A percentile compares a stretch with the other conserved stretches of the same genome.
These are phyloP conservation scores for Solanum corneliomulleri DNA, from an alignment of 257 asterid genomes.

Conservation along the genomic window DNA sequence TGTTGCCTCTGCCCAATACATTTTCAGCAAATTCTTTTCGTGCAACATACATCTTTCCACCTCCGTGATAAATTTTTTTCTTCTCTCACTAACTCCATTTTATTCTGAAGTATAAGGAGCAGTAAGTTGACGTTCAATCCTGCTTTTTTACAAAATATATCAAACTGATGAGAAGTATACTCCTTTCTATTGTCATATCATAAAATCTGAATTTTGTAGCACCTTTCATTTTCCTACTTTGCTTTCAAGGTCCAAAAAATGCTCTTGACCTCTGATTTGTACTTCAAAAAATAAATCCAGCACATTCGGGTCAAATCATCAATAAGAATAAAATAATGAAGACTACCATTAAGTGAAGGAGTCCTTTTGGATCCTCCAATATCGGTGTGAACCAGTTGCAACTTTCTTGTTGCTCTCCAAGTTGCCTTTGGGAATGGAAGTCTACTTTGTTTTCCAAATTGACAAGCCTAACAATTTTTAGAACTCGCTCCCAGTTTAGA, in stretches of 20 bases:
- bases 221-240: no score
- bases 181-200: not conserved
- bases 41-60: not conserved
- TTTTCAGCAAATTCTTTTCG: not conserved
- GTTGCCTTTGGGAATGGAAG: not conserved
- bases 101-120: not conserved
- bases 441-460: not conserved
- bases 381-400: not conserved
- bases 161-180: not conserved
- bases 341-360: not conserved
- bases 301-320: not conserved
- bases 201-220: not conserved
- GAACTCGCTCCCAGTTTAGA: not conserved
- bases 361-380: not conserved
- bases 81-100: not conserved
- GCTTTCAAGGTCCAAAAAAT: not conserved
- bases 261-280: not conserved
- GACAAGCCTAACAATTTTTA: not conserved
- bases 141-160: no score
- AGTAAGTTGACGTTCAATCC: not conserved
- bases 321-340: no score
- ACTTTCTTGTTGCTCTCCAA: not conserved
- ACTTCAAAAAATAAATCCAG: not conserved
- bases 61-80: not conserved
- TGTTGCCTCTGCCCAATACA: not conserved